Percentiles rank a stretch among this genome's conserved stretches.
These are phyloP conservation scores for Flaveria robusta DNA, from an alignment of 129 eudicot genomes.

Conservation along the genomic window DNA sequence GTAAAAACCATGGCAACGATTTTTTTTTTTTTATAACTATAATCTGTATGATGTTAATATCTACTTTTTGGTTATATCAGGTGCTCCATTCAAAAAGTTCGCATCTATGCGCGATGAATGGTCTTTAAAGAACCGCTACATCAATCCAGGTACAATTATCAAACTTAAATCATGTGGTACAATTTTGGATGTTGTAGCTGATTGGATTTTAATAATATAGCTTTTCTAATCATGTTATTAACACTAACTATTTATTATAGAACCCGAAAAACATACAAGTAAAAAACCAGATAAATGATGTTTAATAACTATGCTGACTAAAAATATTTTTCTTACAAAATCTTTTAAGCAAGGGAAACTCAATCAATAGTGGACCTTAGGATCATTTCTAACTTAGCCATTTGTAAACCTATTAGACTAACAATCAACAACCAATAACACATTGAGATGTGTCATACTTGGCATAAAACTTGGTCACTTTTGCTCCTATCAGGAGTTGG, in stretches of 20 bases:
- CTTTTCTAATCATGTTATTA: neutral
- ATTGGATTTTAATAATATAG: neutral
- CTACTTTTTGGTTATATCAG: slow-evolving; percentile 34
- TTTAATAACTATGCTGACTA: neutral
- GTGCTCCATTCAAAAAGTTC: slow-evolving; percentile 90
- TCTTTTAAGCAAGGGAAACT: neutral
- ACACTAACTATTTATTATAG: neutral
- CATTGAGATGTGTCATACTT: neutral
- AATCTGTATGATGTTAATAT: neutral
- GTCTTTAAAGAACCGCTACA: slow-evolving; percentile 72
- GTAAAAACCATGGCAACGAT: slow-evolving; percentile 31
- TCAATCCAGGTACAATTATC: slow-evolving; percentile 64
- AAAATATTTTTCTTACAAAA: neutral
- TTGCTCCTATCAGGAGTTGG: no score
- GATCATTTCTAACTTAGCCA: neutral
- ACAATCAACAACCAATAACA: neutral
- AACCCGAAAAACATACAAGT: neutral
- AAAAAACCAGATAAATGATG: neutral
- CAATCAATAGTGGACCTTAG: neutral
- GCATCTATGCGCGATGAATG: slow-evolving; percentile 85
- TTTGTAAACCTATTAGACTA: neutral
- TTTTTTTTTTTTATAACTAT: neutral
- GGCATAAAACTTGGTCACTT: no score
- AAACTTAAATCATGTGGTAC: neutral
- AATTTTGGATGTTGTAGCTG: neutral